A percentile compares a stretch with the other conserved stretches of the same genome.
Evolutionary conservation across 257 asterid genomes (phyloP).

Genomic region (Paulownia fortunei): DNA sequence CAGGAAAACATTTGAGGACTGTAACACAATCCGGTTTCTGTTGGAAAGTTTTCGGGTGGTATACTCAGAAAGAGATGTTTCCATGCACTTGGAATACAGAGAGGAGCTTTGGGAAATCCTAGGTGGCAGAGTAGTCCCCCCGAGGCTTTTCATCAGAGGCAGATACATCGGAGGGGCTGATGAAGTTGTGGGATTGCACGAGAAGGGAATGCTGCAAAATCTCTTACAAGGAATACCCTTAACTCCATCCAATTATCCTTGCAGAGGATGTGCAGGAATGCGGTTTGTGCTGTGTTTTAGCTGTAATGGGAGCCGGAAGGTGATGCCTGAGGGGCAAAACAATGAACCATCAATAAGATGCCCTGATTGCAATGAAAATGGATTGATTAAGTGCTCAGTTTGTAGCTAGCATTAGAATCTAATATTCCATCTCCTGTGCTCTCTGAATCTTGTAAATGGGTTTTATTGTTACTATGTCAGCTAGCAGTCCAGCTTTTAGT

Average conservation of each 20-base stretch:
- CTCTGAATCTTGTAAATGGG: conserved; percentile 29
- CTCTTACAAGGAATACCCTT: conserved; percentile 64
- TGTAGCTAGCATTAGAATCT: conserved; percentile 45
- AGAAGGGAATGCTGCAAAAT: conserved; percentile 53
- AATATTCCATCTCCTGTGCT: background rate
- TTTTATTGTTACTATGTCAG: background rate
- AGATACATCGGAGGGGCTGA: conserved; percentile 80
- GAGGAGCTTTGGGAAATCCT: conserved; percentile 70
- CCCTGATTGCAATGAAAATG: conserved; percentile 79
- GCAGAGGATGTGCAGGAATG: conserved; percentile 65
- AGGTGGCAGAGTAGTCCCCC: conserved; percentile 65
- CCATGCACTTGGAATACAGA: conserved; percentile 73
- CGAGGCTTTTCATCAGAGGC: conserved; percentile 75
- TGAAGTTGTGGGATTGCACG: conserved; percentile 70
- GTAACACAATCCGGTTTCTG: conserved; percentile 58
- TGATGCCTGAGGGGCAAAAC: conserved; percentile 31
- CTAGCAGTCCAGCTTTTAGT: background rate
- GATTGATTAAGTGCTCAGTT: conserved; percentile 67
- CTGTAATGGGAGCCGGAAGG: conserved; percentile 71
- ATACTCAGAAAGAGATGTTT: conserved; percentile 68
- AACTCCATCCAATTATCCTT: conserved; percentile 40
- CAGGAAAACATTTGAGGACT: conserved; percentile 76
- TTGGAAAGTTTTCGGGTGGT: conserved; percentile 61
- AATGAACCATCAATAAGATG: conserved; percentile 42
- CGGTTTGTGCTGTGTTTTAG: conserved; percentile 57